Evolutionary conservation across 768 basidiomycete genomes (phyloP).

Genomic region (Trametes meyenii): DNA sequence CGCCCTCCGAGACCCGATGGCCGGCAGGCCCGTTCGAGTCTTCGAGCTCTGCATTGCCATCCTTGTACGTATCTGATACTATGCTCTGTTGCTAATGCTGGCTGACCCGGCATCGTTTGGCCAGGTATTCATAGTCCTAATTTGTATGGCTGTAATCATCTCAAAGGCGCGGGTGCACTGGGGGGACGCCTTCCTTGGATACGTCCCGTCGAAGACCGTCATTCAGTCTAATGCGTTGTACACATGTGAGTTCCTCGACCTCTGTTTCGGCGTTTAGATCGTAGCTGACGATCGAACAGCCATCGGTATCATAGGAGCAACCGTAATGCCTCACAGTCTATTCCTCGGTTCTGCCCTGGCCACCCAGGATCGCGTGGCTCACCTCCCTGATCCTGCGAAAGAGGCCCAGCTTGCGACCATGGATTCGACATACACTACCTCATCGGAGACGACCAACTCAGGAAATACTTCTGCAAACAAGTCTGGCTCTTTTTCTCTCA

Average conservation of each 20-base stretch:
- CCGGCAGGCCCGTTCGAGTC: constrained; percentile 62
- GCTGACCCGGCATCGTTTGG: not conserved
- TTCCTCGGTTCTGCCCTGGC: constrained; percentile 87
- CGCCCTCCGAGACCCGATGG: constrained; percentile 68
- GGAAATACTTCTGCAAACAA: constrained; percentile 31
- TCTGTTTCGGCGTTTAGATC: constrained; percentile 23
- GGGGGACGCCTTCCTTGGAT: constrained; percentile 75
- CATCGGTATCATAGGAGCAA: constrained; percentile 79
- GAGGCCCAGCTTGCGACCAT: constrained; percentile 1
- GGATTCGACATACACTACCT: constrained; percentile 4
- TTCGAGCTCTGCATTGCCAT: constrained; percentile 69
- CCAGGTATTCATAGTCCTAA: constrained; percentile 54
- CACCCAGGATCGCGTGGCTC: constrained; percentile 72
- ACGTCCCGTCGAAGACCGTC: constrained; percentile 68
- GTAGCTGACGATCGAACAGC: constrained; percentile 39
- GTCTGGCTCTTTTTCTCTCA: constrained; percentile 12
- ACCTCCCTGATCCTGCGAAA: constrained; percentile 16
- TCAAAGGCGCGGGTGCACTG: constrained; percentile 71
- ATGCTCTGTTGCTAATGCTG: not conserved
- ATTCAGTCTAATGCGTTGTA: constrained; percentile 62
- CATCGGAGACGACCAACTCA: constrained; percentile 12
- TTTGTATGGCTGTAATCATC: constrained; percentile 80
- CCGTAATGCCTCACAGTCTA: constrained; percentile 93
- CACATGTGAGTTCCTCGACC: constrained; percentile 52
- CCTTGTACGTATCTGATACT: constrained; percentile 47